Percentiles rank a stretch among this genome's conserved stretches.
phyloP scores from a whole-genome alignment of 2,329 filamentous ascomycete species.

The Epichloe sp. region DNA sequence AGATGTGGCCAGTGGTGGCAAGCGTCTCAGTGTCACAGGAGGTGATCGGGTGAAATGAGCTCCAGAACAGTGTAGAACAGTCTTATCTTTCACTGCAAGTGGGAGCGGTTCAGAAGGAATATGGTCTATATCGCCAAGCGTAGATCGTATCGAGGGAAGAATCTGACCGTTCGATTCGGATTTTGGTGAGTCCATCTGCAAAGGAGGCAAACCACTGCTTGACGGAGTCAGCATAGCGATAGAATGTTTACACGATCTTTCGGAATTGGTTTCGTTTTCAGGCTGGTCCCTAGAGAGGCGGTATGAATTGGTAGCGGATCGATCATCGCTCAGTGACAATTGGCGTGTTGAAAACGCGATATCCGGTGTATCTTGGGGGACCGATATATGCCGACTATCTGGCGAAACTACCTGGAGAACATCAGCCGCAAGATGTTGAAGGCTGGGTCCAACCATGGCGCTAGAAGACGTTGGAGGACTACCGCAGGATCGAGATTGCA shows the following conservation, averaged over 20 bases:
- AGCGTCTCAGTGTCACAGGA: slow-evolving; percentile 18
- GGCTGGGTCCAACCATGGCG: slow-evolving; percentile 8
- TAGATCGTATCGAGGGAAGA: slow-evolving; percentile 26
- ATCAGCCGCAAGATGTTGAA: slow-evolving; percentile 20
- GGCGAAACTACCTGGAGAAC: slow-evolving; percentile 17
- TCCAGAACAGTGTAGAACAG: slow-evolving; percentile 11
- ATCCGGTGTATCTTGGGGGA: slow-evolving; percentile 13
- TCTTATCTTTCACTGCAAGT: slow-evolving; percentile 20
- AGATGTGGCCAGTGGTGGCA: slow-evolving; percentile 16
- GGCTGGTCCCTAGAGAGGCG: slow-evolving; percentile 3
- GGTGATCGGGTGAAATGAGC: slow-evolving; percentile 23
- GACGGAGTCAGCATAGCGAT: slow-evolving; percentile 12
- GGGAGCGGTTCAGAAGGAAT: slow-evolving; percentile 17
- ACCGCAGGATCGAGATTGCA: not conserved
- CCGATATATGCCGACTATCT: slow-evolving; percentile 6
- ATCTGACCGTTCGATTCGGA: slow-evolving; percentile 22
- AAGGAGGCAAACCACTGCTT: slow-evolving; percentile 22
- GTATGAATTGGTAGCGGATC: slow-evolving; percentile 6
- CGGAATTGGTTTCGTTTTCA: slow-evolving; percentile 5
- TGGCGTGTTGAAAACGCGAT: slow-evolving; percentile 18
- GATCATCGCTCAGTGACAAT: slow-evolving; percentile 23
- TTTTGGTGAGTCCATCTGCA: slow-evolving; percentile 23
- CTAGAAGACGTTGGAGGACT: not conserved
- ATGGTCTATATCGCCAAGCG: slow-evolving; percentile 22
- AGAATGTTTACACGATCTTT: slow-evolving; percentile 12